Evolutionary conservation across 306 rosid genomes (phyloP).

Genomic region (Vachellia collinsii): DNA sequence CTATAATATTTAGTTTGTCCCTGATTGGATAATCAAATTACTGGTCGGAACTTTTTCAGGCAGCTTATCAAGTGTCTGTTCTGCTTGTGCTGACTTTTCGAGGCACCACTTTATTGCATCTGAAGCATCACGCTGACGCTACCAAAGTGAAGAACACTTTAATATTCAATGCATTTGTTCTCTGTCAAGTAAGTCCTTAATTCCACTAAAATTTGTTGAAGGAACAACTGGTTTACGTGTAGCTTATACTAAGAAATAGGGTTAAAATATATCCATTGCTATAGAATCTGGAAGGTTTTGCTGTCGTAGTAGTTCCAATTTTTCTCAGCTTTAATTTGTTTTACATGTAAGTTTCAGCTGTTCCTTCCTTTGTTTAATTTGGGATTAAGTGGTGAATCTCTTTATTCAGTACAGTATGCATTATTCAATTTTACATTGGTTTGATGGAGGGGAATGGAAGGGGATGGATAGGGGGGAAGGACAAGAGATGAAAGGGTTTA

Average conservation of each 20-base stretch:
- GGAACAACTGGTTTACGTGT: not conserved
- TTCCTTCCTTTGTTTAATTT: not conserved
- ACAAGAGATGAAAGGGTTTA: too few relatives aligned
- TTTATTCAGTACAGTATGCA: not conserved
- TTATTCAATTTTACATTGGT: not conserved
- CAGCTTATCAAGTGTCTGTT: conserved; percentile 84
- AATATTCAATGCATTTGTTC: conserved; percentile 95
- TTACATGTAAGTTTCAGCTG: not conserved
- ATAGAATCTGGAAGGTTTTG: conserved; percentile 2
- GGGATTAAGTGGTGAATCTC: not conserved
- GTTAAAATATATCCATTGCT: not conserved
- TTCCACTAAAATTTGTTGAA: not conserved
- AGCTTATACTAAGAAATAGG: conserved; percentile 8
- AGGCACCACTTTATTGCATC: conserved; percentile 67
- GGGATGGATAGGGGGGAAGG: too few relatives aligned
- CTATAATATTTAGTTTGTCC: not conserved
- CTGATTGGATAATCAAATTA: conserved; percentile 9
- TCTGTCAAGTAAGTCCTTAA: conserved; percentile 77
- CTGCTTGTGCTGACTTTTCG: conserved; percentile 78
- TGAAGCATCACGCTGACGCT: conserved; percentile 46
- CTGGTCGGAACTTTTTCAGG: conserved; percentile 56
- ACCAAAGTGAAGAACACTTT: conserved; percentile 74
- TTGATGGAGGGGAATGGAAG: too few relatives aligned
- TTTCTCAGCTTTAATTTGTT: conserved; percentile 13
- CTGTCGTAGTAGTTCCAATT: not conserved